A percentile compares a stretch with the other conserved stretches of the same genome.
These are phyloP conservation scores for Juglanconis juglandina DNA, from an alignment of 2,329 filamentous ascomycete genomes.

Conservation along the genomic window DNA sequence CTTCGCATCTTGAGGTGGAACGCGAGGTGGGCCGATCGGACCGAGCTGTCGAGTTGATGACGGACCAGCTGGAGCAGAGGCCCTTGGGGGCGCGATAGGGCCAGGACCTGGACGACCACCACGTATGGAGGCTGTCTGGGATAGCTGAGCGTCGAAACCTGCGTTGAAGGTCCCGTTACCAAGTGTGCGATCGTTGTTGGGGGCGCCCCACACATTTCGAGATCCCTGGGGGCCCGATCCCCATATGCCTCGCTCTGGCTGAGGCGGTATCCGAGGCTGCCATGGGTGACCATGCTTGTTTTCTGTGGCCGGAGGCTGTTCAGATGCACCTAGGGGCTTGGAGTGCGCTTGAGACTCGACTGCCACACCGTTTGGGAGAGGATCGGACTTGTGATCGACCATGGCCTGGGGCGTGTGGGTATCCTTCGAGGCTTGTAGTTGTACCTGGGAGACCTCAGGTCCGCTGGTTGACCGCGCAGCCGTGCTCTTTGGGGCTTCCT, in stretches of 20 bases:
- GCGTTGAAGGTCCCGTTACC: constrained; percentile 75
- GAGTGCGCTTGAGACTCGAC: constrained; percentile 17
- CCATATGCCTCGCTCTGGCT: constrained; percentile 52
- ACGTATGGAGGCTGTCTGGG: constrained; percentile 30
- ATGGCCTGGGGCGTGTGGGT: constrained; percentile 22
- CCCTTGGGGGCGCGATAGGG: constrained; percentile 39
- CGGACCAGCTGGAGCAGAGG: constrained; percentile 21
- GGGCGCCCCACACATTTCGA: constrained; percentile 71
- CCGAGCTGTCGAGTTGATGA: constrained; percentile 6
- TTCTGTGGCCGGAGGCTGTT: constrained; percentile 22
- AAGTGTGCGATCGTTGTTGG: constrained; percentile 66
- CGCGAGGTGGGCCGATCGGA: constrained; percentile 32
- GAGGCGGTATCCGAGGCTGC: constrained; percentile 34
- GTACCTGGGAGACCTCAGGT: not conserved
- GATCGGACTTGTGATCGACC: constrained; percentile 14
- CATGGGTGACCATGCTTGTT: constrained; percentile 34
- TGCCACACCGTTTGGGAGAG: constrained; percentile 18
- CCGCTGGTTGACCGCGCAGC: constrained; percentile 25
- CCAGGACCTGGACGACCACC: constrained; percentile 35
- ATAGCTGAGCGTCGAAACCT: constrained; percentile 40
- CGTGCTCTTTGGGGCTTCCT: constrained; percentile 35
- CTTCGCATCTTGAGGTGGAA: constrained; percentile 24
- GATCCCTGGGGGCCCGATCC: constrained; percentile 40
- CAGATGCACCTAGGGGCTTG: not conserved
- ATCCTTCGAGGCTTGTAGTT: constrained; percentile 15